phyloP scores from a whole-genome alignment of 1,284 basidiomycete genomes.

The Cerioporus squamosus region DNA sequence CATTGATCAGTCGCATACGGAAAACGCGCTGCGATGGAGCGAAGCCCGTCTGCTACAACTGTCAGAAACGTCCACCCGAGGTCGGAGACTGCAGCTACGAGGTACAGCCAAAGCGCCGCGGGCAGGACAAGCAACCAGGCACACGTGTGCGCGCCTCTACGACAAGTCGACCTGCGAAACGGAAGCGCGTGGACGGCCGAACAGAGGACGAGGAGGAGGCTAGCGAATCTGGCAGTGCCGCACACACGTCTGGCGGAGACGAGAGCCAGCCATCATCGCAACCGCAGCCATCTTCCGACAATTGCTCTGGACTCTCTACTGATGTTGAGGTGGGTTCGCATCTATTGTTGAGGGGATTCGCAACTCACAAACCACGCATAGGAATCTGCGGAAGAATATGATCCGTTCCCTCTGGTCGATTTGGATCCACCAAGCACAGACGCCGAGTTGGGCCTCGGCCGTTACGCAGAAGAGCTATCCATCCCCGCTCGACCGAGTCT shows the following conservation, averaged over 20 bases:
- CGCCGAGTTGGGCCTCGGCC: background rate
- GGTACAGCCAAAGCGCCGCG: slow-evolving; percentile 68
- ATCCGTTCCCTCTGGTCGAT: slow-evolving; percentile 18
- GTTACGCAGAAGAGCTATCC: background rate
- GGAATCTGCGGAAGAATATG: slow-evolving; percentile 14
- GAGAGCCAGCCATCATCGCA: background rate
- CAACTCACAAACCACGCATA: background rate
- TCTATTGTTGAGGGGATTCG: too few relatives aligned
- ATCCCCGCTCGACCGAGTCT: slow-evolving; percentile 18
- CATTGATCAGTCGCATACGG: slow-evolving; percentile 58
- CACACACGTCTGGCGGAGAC: background rate
- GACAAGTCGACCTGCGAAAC: background rate
- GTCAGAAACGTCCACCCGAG: slow-evolving; percentile 49
- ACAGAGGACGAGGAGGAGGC: background rate
- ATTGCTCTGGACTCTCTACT: background rate
- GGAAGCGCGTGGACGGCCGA: background rate
- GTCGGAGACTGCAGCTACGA: slow-evolving; percentile 52
- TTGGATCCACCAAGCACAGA: slow-evolving; percentile 1
- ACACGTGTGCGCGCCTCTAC: slow-evolving; percentile 54
- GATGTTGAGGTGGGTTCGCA: slow-evolving; percentile 5
- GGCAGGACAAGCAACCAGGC: slow-evolving; percentile 76
- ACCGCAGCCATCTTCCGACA: background rate
- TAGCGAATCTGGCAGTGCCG: slow-evolving; percentile 3
- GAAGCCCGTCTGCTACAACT: slow-evolving; percentile 74
- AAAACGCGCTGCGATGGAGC: slow-evolving; percentile 82